phyloP scores from a whole-genome alignment of 2,329 filamentous ascomycete genomes.

The Chaetomiaceae sp. region DNA sequence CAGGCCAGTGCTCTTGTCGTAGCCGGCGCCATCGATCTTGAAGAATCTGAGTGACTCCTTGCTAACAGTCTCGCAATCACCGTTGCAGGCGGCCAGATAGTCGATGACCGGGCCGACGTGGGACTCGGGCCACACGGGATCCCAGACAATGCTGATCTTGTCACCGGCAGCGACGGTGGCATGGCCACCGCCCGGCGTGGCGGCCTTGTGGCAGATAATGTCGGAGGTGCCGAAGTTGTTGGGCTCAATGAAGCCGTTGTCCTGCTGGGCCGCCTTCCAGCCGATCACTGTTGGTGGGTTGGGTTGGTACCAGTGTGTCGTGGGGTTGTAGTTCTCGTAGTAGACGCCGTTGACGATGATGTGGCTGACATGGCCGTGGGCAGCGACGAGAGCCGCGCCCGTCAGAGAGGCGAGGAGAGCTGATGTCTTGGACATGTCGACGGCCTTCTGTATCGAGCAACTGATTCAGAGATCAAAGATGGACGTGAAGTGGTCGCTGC shows the following conservation, averaged over 20 bases:
- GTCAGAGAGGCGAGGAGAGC: conserved; percentile 22
- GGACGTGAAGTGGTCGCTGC: neutral
- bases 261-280: conserved; percentile 41
- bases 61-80: conserved; percentile 51
- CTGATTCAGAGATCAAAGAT: neutral
- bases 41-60: conserved; percentile 54
- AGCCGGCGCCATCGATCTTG: conserved; percentile 58
- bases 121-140: conserved; percentile 37
- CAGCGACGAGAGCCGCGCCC: conserved; percentile 26
- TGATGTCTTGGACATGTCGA: conserved; percentile 16
- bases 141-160: conserved; percentile 40
- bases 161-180: conserved; percentile 39
- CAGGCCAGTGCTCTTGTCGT: conserved; percentile 41
- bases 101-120: conserved; percentile 55
- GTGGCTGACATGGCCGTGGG: conserved; percentile 41
- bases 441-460: neutral
- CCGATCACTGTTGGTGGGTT: conserved; percentile 37
- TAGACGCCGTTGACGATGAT: conserved; percentile 42
- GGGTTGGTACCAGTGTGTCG: conserved; percentile 34
- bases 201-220: conserved; percentile 45
- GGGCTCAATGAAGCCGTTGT: conserved; percentile 49
- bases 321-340: conserved; percentile 41
- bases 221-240: conserved; percentile 37
- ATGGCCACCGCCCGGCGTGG: conserved; percentile 35
- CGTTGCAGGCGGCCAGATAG: conserved; percentile 58